Evolutionary conservation across 2,329 filamentous ascomycete species (phyloP), one percentile per base, ranked within the genome.

Genomic region (Rosellinia necatrix): DNA sequence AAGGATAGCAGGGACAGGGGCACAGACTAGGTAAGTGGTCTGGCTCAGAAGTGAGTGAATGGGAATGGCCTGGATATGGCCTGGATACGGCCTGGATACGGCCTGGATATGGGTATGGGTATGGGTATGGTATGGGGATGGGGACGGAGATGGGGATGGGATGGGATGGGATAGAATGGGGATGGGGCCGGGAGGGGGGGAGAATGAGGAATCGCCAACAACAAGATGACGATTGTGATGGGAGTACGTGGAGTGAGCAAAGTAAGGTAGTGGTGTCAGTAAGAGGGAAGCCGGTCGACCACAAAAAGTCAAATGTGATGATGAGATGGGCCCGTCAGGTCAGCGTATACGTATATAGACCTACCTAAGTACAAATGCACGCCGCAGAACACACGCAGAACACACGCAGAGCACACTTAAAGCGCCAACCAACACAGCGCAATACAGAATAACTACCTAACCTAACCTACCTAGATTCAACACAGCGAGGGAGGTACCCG

Each of bases 1-100:
- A 51, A 52, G 56, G 37, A 51, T 13, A 44, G 34, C 42, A 56
- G 56, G 56, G 38, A 25, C 25, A 46, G 24, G 32, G 42, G 22
- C 41, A 48, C 47, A 30, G 46, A 29, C 46, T 40, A 6, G 21
- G 12, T 10, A 2, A 22, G 15, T 13, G n/a, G 27, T 32, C 27
- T 35, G 15, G 6, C 10, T 21, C 5, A 13, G 19, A 10, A 9
- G 37, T n/a, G n/a, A n/a, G n/a, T n/a, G n/a, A n/a, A n/a, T n/a
- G n/a, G n/a, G n/a, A n/a, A n/a, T n/a, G n/a, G n/a, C n/a, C n/a
- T n/a, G n/a, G n/a, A n/a, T n/a, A n/a, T n/a, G n/a, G n/a, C n/a
- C n/a, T n/a, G n/a, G n/a, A n/a, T n/a, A n/a, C n/a, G n/a, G n/a
- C n/a, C n/a, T n/a, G n/a, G n/a, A n/a, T n/a, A n/a, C n/a, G n/a